phyloP scores from a whole-genome alignment of 2,329 filamentous ascomycete genomes.

The Tolypocladium nubicola region DNA sequence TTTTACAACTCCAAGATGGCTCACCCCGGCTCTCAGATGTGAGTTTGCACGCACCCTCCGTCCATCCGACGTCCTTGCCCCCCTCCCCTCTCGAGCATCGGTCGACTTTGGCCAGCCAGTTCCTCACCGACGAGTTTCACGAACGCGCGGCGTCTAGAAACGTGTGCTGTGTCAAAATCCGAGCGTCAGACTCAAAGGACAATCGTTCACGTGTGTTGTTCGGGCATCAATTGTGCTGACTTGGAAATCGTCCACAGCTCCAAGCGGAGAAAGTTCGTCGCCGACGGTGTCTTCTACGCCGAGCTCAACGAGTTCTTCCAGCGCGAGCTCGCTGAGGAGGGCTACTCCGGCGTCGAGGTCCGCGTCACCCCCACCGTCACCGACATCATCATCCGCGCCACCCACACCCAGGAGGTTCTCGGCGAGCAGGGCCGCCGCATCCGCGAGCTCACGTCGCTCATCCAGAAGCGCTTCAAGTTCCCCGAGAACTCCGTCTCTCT shows the following conservation, averaged over 20 bases:
- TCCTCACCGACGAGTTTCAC: not conserved
- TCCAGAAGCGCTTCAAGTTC: slow-evolving; percentile 99
- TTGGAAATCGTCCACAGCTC: slow-evolving; percentile 42
- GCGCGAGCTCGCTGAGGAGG: slow-evolving; percentile 99
- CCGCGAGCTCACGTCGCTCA: slow-evolving; percentile 98
- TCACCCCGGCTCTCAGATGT: slow-evolving; percentile 53
- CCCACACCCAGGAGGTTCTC: slow-evolving; percentile 99
- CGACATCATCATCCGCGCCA: slow-evolving; percentile 99
- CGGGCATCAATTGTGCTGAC: slow-evolving; percentile 1
- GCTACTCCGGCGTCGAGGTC: slow-evolving; percentile 99
- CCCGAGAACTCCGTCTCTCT: slow-evolving; percentile 99
- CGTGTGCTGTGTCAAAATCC: not conserved
- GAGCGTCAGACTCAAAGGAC: not conserved
- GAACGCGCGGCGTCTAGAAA: not conserved
- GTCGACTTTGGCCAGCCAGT: not conserved
- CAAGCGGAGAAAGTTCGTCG: slow-evolving; percentile 91
- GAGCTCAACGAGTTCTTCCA: slow-evolving; percentile 99
- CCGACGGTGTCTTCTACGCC: slow-evolving; percentile 99
- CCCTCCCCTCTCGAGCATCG: not conserved
- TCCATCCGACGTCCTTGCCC: not conserved
- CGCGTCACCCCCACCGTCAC: slow-evolving; percentile 99
- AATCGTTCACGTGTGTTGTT: not conserved
- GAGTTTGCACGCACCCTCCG: slow-evolving; percentile 23
- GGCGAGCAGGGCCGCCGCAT: slow-evolving; percentile 99
- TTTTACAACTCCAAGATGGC: slow-evolving; percentile 40